These are phyloP conservation scores for Cladosporium sp. DNA, from an alignment of 2,329 filamentous ascomycete species.

Conservation along the genomic window DNA sequence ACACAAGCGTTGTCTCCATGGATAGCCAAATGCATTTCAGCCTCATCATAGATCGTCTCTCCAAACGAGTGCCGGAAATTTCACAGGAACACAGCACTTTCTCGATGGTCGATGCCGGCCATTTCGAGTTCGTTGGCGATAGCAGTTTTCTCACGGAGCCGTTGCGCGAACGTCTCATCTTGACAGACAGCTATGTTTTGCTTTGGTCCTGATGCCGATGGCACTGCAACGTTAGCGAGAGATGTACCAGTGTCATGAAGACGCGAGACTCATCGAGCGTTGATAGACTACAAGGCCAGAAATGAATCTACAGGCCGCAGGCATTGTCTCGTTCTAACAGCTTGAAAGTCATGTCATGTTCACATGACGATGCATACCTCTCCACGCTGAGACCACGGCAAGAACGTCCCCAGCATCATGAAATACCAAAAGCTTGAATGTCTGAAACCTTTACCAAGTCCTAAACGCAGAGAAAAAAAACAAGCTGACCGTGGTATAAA, in stretches of 20 bases:
- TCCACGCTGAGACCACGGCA: neutral
- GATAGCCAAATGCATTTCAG: neutral
- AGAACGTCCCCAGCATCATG: neutral
- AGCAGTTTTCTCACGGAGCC: neutral
- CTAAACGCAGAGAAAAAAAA: neutral
- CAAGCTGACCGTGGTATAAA: slow-evolving; percentile 1
- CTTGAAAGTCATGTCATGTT: neutral
- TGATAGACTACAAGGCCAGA: neutral
- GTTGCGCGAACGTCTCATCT: neutral
- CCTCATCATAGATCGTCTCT: neutral
- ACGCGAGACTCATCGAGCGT: neutral
- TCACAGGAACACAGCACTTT: neutral
- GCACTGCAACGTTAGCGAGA: neutral
- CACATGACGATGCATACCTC: neutral
- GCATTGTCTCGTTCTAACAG: neutral
- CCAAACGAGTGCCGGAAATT: neutral
- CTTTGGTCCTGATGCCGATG: neutral
- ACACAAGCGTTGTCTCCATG: neutral
- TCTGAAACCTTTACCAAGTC: neutral
- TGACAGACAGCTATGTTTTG: neutral
- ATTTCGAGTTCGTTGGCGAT: neutral
- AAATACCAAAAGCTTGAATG: neutral
- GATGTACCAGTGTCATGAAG: neutral
- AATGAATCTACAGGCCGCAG: neutral
- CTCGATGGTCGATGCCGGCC: neutral